Evolutionary conservation across 148 eudicot genomes (phyloP), one percentile per base, ranked within the genome.

Genomic region (Amaranthus cruentus): DNA sequence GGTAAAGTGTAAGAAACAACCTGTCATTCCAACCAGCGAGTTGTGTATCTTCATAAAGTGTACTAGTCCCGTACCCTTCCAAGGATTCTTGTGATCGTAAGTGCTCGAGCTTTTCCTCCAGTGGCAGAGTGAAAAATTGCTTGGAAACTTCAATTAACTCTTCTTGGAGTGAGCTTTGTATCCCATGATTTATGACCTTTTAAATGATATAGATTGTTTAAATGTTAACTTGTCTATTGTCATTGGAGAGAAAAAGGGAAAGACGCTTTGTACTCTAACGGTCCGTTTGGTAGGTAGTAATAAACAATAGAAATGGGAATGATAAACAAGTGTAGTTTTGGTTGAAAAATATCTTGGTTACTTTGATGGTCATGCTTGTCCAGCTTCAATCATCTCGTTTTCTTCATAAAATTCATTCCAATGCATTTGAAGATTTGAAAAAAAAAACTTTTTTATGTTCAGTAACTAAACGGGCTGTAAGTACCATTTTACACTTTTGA

Each of bases 21-120:
- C 92, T 73, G 52, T 90, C 92, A 13, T 71, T 71, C 92, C 96
- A 88, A 56, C 75, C 69, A 10, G 21, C 62, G 62, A 18, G 15
- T 57, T 72, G 81, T 87, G 55, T 47, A 44, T 67, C 83, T 0
- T 62, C 48, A 66, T 80, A 72, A 70, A 72, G 65, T 9, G 78
- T n/a, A 67, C 85, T 87, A 55, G 57, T 87, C 3, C 89, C 89
- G 43, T 88, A 88, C 6, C 92, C 92, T 65, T 85, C 78, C 10
- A 65, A 11, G 12, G 73, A 81, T 54, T 78, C 86, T 21, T 47
- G 72, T n/a, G 70, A 11, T 11, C 47, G 14, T 1, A 76, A 62
- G 68, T 66, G 84, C 76, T 77, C 84, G 50, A 52, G 77, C 77
- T 86, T 90, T 80, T 83, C 90, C 43, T 77, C 81, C 48, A 70